These are phyloP conservation scores for Vickermania ingenoplastis DNA, from an alignment of 208 protist genomes.

Conservation along the genomic window DNA sequence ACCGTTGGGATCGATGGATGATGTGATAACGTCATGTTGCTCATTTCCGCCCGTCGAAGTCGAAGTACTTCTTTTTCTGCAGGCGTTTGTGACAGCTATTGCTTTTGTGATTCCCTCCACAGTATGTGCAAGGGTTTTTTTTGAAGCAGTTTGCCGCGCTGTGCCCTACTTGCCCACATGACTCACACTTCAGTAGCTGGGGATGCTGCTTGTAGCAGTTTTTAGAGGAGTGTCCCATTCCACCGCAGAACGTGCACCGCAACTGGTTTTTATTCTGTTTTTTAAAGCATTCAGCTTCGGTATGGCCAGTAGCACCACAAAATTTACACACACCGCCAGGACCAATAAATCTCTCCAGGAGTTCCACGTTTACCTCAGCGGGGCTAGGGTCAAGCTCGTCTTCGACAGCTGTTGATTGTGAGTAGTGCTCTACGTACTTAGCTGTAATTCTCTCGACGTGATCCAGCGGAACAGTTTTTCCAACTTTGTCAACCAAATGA, in stretches of 20 bases:
- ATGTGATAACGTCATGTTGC: no score
- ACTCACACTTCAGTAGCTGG: constrained; percentile 75
- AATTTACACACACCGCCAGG: constrained; percentile 66
- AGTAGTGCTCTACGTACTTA: constrained; percentile 76
- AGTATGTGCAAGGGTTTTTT: constrained; percentile 80
- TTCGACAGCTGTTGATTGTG: constrained; percentile 34
- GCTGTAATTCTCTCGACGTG: constrained; percentile 56
- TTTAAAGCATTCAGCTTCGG: constrained; percentile 80
- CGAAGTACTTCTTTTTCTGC: constrained; percentile 21
- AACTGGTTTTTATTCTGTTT: constrained; percentile 32
- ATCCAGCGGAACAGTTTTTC: constrained; percentile 10
- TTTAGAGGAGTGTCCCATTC: constrained; percentile 31
- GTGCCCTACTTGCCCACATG: constrained; percentile 80
- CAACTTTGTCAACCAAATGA: constrained; percentile 15
- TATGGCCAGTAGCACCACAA: constrained; percentile 71
- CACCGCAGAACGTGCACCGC: constrained; percentile 32
- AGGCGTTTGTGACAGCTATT: constrained; percentile 65
- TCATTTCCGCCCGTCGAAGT: not conserved
- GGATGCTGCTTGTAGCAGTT: constrained; percentile 50
- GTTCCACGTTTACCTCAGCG: constrained; percentile 54
- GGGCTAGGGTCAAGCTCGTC: constrained; percentile 62
- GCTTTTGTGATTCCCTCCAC: constrained; percentile 75
- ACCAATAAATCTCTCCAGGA: constrained; percentile 75
- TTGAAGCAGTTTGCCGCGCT: constrained; percentile 61
- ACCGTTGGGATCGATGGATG: no score